These are phyloP conservation scores for Scenedesmus sp. DNA, from an alignment of 163 green algal species.

Conservation along the genomic window DNA sequence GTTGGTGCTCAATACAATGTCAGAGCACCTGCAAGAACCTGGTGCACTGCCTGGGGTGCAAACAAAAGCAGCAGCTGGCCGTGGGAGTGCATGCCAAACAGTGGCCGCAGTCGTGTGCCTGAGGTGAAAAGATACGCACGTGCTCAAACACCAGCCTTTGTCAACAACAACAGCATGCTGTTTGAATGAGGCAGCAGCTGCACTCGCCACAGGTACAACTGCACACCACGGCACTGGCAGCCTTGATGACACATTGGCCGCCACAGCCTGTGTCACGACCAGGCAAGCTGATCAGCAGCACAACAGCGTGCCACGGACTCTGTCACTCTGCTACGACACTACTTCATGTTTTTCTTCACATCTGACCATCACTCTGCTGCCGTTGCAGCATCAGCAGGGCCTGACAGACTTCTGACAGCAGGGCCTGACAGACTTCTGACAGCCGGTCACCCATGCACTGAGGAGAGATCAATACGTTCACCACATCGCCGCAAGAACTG, in stretches of 20 bases:
- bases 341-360: not conserved
- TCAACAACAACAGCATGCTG: no score
- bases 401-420: not conserved
- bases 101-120: no score
- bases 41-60: not conserved
- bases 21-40: not conserved
- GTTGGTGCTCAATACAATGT: not conserved
- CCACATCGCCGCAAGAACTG: not conserved
- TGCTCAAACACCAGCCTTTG: no score
- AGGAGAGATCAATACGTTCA: not conserved
- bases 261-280: not conserved
- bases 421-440: not conserved
- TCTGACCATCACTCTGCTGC: not conserved
- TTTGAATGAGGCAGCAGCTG: no score
- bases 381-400: not conserved
- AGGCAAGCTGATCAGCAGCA: not conserved
- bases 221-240: no score
- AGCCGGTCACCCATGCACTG: not conserved
- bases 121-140: no score
- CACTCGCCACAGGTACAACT: no score
- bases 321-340: not conserved
- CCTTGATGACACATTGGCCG: not conserved
- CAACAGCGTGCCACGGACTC: not conserved
- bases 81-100: not conserved
- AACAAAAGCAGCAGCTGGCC: not conserved